Base-by-base conservation (phyloP, 129 eudicot species). In the Rutidosis leptorrhynchoides region DNA sequence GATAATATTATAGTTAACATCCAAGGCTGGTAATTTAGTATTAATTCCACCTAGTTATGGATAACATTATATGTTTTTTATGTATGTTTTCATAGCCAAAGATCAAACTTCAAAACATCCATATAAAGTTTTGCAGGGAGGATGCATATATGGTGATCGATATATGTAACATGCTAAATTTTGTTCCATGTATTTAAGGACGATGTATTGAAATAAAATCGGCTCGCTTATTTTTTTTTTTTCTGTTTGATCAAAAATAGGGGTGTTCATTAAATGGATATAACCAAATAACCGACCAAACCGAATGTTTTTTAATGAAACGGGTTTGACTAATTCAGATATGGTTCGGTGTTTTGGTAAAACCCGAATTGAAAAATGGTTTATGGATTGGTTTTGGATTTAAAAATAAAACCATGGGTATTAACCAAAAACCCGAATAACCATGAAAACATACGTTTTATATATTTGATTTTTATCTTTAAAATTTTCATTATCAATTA, bases 141-240 rank as follows among this genome's bases (percentile, higher is more conserved):
- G 79, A 74, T 65, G 48, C 69, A 72, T 58, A 58, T 70, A 15
- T 15, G 62, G 37, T 24, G 33, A 16, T 60, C 19, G 62, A 12
- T 45, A 43, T 59, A 43, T 66, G 79, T 66, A 74, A 74, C 73
- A 49, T 58, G 61, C 78, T 65, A 24, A 57, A 74, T 74, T 40
- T 72, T 65, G 65, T 67, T 24, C 74, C 79, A 60, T 75, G 74
- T 75, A 60, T 67, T 65, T 67, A 35, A 49, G 74, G 79, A 67
- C 5, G 43, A 60, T 60, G 24, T 11, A 69, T 49, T 62, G 54
- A 59, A 75, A 75, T 75, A 67, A 67, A 56, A 59, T 51, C 49
- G 63, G 64, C 69, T 67, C 49, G 10, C 33, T 14, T 67, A 0
- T 67, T 21, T 53, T 2, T 40, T 46, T 62, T 9, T 14, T 40